Conservation (phyloP, 768 basidiomycete species). For the Termitomyces eurrhizus region DNA sequence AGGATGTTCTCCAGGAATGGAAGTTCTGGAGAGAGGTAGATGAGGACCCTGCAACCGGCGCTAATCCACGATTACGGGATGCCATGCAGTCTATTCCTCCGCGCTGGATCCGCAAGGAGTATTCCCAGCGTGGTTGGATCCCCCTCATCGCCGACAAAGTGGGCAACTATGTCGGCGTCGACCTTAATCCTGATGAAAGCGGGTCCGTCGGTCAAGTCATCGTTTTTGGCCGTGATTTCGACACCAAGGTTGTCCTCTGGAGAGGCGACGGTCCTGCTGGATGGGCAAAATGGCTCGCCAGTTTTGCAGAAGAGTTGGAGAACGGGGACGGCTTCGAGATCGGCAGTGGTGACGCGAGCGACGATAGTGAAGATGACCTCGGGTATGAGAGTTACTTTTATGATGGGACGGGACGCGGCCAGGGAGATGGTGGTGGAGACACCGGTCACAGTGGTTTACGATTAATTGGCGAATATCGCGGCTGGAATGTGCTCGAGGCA, state of each 20-base stretch:
- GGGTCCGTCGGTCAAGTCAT: constrained; percentile 91
- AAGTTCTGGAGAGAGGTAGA: constrained; percentile 94
- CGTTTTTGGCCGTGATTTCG: constrained; percentile 98
- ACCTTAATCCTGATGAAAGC: constrained; percentile 79
- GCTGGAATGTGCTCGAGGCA: constrained; percentile 91
- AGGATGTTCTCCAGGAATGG: constrained; percentile 87
- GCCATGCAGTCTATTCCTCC: constrained; percentile 89
- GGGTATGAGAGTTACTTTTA: constrained; percentile 89
- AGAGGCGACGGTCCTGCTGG: constrained; percentile 85
- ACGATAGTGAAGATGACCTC: constrained; percentile 77
- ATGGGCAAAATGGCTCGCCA: constrained; percentile 93
- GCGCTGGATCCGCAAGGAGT: constrained; percentile 83
- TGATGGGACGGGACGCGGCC: constrained; percentile 72
- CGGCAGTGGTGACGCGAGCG: constrained; percentile 55
- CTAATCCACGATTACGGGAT: constrained; percentile 64
- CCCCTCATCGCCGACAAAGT: constrained; percentile 91
- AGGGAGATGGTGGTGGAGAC: constrained; percentile 77
- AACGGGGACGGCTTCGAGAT: constrained; percentile 85
- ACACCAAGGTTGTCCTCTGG: constrained; percentile 95
- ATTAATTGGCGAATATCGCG: constrained; percentile 80
- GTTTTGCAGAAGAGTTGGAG: constrained; percentile 91
- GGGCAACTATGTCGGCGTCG: constrained; percentile 96
- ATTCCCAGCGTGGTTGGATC: constrained; percentile 95
- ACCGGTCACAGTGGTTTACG: constrained; percentile 67
- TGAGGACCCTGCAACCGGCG: constrained; percentile 80